phyloP scores from a whole-genome alignment of 352 stramenopile genomes.

The Globisporangium okanoganense region DNA sequence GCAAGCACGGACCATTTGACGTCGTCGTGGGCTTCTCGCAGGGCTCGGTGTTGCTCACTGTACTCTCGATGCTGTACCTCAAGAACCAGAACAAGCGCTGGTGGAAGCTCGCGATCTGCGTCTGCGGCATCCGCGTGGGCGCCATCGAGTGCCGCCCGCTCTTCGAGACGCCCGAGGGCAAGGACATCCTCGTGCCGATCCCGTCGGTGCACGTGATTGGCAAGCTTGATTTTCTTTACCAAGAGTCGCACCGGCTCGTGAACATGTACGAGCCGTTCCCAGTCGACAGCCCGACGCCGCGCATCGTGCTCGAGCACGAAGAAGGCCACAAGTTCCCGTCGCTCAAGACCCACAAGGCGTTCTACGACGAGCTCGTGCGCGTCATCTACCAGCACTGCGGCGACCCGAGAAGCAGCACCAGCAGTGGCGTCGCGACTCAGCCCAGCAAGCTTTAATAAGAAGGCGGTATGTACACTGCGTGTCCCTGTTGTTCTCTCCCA shows the following conservation, averaged over 20 bases:
- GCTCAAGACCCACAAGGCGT: conserved; percentile 15
- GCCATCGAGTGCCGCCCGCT: conserved; percentile 5
- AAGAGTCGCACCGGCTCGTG: conserved; percentile 18
- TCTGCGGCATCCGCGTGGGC: conserved; percentile 22
- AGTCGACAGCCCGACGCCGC: conserved; percentile 12
- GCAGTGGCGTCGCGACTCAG: conserved; percentile 2
- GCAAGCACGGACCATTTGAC: conserved; percentile 32
- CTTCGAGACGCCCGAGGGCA: conserved; percentile 14
- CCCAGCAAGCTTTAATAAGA: conserved; percentile 4
- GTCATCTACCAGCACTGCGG: conserved; percentile 26
- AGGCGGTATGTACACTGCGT: neutral
- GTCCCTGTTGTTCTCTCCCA: neutral
- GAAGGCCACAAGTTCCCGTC: conserved; percentile 44
- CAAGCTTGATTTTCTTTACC: conserved; percentile 19
- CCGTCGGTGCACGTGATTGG: conserved; percentile 30
- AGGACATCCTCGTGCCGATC: conserved; percentile 13
- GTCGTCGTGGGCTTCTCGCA: conserved; percentile 52
- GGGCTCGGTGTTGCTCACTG: conserved; percentile 29
- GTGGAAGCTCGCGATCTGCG: conserved; percentile 37
- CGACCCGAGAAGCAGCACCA: neutral
- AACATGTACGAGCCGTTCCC: conserved; percentile 23
- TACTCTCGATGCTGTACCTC: conserved; percentile 27
- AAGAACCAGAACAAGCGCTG: conserved; percentile 21
- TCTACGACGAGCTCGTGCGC: conserved; percentile 26
- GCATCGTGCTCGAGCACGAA: conserved; percentile 36